A percentile compares a stretch with the other conserved stretches of the same genome.
phyloP scores from a whole-genome alignment of 2,329 filamentous ascomycete genomes.

The Fusarium sp. region DNA sequence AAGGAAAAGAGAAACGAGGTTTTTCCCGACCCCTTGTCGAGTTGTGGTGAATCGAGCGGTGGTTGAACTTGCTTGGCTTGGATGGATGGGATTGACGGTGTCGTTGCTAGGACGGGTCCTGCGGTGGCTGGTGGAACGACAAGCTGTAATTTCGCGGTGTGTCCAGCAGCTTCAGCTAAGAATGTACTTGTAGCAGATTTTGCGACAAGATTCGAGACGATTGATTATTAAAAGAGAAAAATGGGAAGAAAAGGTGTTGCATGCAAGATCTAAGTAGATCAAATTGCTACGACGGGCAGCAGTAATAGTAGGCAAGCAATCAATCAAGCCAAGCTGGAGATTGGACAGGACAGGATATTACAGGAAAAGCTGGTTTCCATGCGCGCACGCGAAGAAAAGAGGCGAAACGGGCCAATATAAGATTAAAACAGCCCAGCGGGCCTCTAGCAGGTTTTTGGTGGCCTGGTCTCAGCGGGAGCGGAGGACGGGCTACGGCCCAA shows the following conservation, averaged over 20 bases:
- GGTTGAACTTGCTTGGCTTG: conserved; percentile 29
- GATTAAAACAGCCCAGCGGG: conserved; percentile 22
- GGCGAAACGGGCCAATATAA: conserved; percentile 42
- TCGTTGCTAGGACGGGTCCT: conserved; percentile 37
- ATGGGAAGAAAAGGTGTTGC: neutral
- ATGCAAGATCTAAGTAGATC: conserved; percentile 4
- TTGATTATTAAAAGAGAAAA: neutral
- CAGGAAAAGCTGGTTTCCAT: conserved; percentile 32
- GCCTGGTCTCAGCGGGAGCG: conserved; percentile 38
- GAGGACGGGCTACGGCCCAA: conserved; percentile 15
- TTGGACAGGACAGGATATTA: conserved; percentile 12
- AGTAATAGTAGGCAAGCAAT: neutral
- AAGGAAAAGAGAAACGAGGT: conserved; percentile 24
- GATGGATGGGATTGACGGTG: conserved; percentile 27
- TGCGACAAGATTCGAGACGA: neutral
- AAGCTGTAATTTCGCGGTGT: conserved; percentile 39
- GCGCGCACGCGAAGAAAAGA: conserved; percentile 22
- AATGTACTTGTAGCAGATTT: conserved; percentile 8
- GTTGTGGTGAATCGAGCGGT: conserved; percentile 15
- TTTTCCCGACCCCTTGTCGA: conserved; percentile 32
- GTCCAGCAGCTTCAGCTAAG: conserved; percentile 14
- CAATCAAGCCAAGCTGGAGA: conserved; percentile 1
- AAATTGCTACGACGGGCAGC: conserved; percentile 13
- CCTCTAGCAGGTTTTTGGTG: conserved; percentile 37
- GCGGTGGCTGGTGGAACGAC: conserved; percentile 39